These are phyloP conservation scores for Malus fusca DNA, from an alignment of 306 rosid species.

Conservation along the genomic window DNA sequence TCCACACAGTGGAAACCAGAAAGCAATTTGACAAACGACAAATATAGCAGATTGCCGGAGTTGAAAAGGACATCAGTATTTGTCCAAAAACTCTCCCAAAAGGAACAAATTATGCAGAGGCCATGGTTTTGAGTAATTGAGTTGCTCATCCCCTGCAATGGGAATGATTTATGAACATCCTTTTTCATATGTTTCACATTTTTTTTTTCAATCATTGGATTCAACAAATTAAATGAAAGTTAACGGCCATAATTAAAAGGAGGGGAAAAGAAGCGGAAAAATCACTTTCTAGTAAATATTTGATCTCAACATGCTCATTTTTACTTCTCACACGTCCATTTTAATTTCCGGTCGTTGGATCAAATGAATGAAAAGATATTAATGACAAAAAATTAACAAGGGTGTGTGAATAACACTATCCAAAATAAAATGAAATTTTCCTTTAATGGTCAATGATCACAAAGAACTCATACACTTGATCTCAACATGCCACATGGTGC, in stretches of 20 bases:
- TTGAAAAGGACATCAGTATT: not conserved
- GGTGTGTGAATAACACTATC: too few relatives aligned
- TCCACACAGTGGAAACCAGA: not conserved
- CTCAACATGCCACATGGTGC: not conserved
- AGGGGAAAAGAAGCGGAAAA: too few relatives aligned
- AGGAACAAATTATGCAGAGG: not conserved
- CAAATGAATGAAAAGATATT: too few relatives aligned
- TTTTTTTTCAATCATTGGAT: too few relatives aligned
- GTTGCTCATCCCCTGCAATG: not conserved
- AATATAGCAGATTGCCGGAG: not conserved
- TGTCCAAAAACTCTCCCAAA: not conserved
- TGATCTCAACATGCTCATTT: too few relatives aligned
- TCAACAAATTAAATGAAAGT: not conserved
- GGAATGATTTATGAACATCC: not conserved
- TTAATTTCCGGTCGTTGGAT: accelerated
- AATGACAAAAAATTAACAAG: too few relatives aligned
- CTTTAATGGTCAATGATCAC: not conserved
- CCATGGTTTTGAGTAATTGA: not conserved
- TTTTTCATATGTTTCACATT: too few relatives aligned
- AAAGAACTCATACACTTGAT: not conserved
- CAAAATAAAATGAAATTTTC: too few relatives aligned
- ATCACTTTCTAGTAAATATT: too few relatives aligned
- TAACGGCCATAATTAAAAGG: too few relatives aligned
- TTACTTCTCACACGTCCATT: too few relatives aligned
- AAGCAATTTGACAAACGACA: slow-evolving; percentile 1